Conservation (phyloP, 225 moss, liverwort and hornwort genomes). For the Ulota crispa region DNA sequence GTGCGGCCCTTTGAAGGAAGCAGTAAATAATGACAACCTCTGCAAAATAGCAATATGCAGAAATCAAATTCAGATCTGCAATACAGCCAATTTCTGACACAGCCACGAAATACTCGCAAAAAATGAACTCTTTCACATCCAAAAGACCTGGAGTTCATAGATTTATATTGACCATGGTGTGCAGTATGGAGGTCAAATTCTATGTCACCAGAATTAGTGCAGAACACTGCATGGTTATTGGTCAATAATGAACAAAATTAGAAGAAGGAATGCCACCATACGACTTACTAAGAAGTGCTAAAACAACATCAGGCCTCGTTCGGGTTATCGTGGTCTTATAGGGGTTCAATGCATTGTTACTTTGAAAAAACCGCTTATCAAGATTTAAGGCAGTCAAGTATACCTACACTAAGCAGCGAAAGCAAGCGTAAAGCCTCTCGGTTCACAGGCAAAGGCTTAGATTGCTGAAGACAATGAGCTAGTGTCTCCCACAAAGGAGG, state of each 20-base stretch:
- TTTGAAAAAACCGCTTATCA: neutral
- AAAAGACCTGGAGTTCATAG: neutral
- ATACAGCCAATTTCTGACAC: neutral
- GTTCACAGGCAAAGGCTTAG: constrained; percentile 44
- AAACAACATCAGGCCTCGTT: neutral
- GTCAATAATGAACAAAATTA: neutral
- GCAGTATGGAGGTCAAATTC: neutral
- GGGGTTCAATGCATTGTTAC: neutral
- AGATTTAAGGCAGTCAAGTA: constrained; percentile 37
- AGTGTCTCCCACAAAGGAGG: constrained; percentile 57
- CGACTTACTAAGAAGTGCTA: neutral
- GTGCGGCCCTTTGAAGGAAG: constrained; percentile 63
- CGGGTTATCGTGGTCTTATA: neutral
- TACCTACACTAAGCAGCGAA: constrained; percentile 80
- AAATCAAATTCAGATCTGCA: neutral
- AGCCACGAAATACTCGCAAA: neutral
- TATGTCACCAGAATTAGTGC: neutral
- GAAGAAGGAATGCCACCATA: neutral
- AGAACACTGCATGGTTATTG: neutral
- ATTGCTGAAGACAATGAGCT: constrained; percentile 55
- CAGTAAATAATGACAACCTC: constrained; percentile 59
- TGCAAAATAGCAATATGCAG: constrained; percentile 34
- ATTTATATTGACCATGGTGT: neutral
- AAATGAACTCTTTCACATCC: neutral
- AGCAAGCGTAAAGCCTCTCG: constrained; percentile 75